These are phyloP conservation scores for Chiua virens DNA, from an alignment of 768 basidiomycete genomes.

Conservation along the genomic window DNA sequence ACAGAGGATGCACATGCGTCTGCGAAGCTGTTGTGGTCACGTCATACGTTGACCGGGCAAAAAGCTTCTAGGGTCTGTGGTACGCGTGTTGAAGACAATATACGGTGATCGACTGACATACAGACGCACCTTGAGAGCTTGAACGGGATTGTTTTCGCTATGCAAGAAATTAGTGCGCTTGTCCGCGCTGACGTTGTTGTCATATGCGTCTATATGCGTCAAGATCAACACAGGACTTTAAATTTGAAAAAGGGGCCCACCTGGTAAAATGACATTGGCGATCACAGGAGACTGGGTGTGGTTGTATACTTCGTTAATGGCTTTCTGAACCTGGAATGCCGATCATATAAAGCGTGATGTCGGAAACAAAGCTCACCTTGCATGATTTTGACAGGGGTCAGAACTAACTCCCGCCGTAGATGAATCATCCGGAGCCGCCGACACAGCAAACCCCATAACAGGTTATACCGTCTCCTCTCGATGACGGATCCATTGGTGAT, in stretches of 20 bases:
- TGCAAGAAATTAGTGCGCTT: constrained; percentile 93
- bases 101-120: no score
- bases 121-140: constrained; percentile 66
- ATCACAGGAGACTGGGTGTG: constrained; percentile 40
- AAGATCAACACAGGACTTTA: background rate
- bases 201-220: constrained; percentile 61
- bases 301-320: constrained; percentile 4
- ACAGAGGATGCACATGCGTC: no score
- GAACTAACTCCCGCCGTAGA: no score
- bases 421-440: no score
- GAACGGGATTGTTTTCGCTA: constrained; percentile 76
- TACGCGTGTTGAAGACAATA: background rate
- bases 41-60: constrained; percentile 72
- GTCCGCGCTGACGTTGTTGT: constrained; percentile 95
- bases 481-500: no score
- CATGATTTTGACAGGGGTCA: no score
- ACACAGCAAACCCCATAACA: no score
- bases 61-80: constrained; percentile 60
- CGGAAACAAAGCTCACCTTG: background rate
- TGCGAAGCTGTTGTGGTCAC: constrained; percentile 35
- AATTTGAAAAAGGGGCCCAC: constrained; percentile 39
- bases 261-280: constrained; percentile 51
- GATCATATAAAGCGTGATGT: background rate
- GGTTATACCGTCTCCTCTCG: no score
- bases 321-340: constrained; percentile 2